These are phyloP conservation scores for Hypoxylon sp. DNA, from an alignment of 2,329 filamentous ascomycete genomes.

Conservation along the genomic window DNA sequence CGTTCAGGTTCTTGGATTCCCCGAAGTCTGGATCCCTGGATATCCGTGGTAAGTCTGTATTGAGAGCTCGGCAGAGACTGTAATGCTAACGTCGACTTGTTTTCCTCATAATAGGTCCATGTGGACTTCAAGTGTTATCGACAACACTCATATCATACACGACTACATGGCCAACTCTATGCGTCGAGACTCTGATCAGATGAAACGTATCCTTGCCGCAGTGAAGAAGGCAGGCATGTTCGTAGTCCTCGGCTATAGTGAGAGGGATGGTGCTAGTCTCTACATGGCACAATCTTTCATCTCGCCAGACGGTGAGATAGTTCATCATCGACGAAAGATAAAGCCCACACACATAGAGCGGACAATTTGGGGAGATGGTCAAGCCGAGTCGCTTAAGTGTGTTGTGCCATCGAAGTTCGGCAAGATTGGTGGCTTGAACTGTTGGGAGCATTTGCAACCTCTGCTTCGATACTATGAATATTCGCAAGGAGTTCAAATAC, in stretches of 20 bases:
- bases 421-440: constrained; percentile 68
- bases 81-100: constrained; percentile 49
- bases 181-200: constrained; percentile 59
- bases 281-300: constrained; percentile 69
- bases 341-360: constrained; percentile 66
- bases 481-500: constrained; percentile 56
- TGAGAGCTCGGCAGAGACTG: constrained; percentile 16
- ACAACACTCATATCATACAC: constrained; percentile 59
- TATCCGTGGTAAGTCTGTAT: constrained; percentile 62
- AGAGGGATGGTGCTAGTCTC: constrained; percentile 61
- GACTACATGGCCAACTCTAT: constrained; percentile 56
- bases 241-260: constrained; percentile 66
- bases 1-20: constrained; percentile 69
- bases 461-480: constrained; percentile 59
- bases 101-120: constrained; percentile 50
- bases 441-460: constrained; percentile 71
- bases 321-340: constrained; percentile 65
- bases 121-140: constrained; percentile 58
- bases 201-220: constrained; percentile 59
- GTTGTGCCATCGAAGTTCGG: constrained; percentile 66
- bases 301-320: constrained; percentile 61
- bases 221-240: constrained; percentile 61
- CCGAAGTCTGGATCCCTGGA: constrained; percentile 69
- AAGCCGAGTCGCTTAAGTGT: constrained; percentile 68
- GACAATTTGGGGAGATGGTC: constrained; percentile 68